phyloP scores from a whole-genome alignment of 768 basidiomycete species.

The Fistulinella prunicolor region DNA sequence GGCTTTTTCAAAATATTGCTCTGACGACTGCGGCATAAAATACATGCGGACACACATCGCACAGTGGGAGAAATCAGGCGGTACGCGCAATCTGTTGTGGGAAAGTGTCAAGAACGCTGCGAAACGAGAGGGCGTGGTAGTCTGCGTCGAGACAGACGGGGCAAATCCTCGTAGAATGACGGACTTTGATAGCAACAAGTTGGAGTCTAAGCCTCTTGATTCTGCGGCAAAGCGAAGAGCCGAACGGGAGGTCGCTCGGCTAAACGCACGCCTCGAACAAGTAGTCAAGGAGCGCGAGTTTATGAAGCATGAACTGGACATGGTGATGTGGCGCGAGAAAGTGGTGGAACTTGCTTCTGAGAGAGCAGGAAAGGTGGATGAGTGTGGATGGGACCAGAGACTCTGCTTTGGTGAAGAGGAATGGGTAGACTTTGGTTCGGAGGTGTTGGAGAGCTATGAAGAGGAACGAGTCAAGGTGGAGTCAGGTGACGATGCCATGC shows the following conservation, averaged over 20 bases:
- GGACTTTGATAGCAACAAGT: slow-evolving; percentile 14
- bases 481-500: slow-evolving; percentile 37
- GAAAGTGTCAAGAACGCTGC: slow-evolving; percentile 67
- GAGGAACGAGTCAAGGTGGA: slow-evolving; percentile 37
- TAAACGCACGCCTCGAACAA: slow-evolving; percentile 53
- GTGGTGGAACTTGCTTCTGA: slow-evolving; percentile 65
- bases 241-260: slow-evolving; percentile 53
- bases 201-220: slow-evolving; percentile 18
- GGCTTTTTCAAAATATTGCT: slow-evolving; percentile 88
- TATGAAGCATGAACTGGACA: slow-evolving; percentile 66
- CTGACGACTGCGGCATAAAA: slow-evolving; percentile 79
- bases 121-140: slow-evolving; percentile 68
- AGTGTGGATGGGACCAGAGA: slow-evolving; percentile 89
- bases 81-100: slow-evolving; percentile 66
- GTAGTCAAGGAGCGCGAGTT: slow-evolving; percentile 61
- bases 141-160: slow-evolving; percentile 38
- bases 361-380: slow-evolving; percentile 58
- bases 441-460: slow-evolving; percentile 71
- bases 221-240: slow-evolving; percentile 44
- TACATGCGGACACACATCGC: slow-evolving; percentile 67
- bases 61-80: slow-evolving; percentile 59
- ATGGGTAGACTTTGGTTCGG: slow-evolving; percentile 64
- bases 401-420: slow-evolving; percentile 82
- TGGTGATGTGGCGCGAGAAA: slow-evolving; percentile 66
- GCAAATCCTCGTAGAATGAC: slow-evolving; percentile 23